Percentiles rank a stretch among this genome's conserved stretches.
phyloP scores from a whole-genome alignment of 805 yeast species.

The Candida tammaniensis region DNA sequence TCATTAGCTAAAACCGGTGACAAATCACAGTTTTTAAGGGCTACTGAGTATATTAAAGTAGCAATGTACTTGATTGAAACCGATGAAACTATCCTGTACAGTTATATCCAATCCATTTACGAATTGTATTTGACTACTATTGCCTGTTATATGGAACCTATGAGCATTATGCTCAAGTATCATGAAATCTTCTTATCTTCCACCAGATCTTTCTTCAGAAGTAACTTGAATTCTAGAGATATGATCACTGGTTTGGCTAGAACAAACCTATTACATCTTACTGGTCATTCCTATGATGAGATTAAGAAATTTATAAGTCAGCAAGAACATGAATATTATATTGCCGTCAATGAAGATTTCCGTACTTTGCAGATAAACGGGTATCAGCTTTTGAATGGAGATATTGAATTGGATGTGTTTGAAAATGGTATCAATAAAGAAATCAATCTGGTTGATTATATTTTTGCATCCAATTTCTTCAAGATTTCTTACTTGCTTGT shows the following conservation, averaged over 20 bases:
- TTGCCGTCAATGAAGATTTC: conserved; percentile 1
- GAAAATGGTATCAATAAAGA: background rate
- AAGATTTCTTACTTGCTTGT: conserved; percentile 11
- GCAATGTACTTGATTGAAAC: conserved; percentile 37
- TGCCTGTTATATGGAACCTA: conserved; percentile 43
- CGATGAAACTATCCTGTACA: conserved; percentile 29
- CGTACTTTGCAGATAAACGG: conserved; percentile 6
- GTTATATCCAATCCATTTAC: conserved; percentile 36
- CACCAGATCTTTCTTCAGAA: conserved; percentile 12
- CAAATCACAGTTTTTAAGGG: conserved; percentile 28
- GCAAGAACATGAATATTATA: conserved; percentile 9
- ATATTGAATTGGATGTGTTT: conserved; percentile 11
- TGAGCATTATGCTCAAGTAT: conserved; percentile 29
- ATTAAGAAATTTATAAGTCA: background rate
- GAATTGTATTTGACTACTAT: conserved; percentile 40
- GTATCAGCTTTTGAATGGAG: conserved; percentile 9
- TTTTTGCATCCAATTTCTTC: conserved; percentile 10
- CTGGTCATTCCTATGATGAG: conserved; percentile 12
- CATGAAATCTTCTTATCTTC: conserved; percentile 17
- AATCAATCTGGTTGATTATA: conserved; percentile 7
- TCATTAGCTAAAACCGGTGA: conserved; percentile 24
- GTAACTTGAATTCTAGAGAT: conserved; percentile 6
- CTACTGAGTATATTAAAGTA: conserved; percentile 40
- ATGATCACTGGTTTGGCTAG: conserved; percentile 14
- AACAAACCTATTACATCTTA: conserved; percentile 14